phyloP scores from a whole-genome alignment of 345 rosid species.

The Syzygium aqueum region DNA sequence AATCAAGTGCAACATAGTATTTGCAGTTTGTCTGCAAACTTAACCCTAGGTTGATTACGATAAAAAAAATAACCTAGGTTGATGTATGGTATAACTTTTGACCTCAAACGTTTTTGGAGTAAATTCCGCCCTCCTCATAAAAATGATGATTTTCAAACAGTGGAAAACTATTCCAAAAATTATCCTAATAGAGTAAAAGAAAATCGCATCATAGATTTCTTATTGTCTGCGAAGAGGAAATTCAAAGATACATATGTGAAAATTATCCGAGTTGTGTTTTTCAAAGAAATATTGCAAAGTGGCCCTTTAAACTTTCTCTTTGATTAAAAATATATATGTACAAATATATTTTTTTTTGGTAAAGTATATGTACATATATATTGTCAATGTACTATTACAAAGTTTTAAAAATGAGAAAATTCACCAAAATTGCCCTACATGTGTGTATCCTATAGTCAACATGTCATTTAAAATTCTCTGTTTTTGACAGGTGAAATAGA shows the following conservation, averaged over 20 bases:
- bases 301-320: too few relatives aligned
- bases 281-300: too few relatives aligned
- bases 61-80: neutral
- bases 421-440: too few relatives aligned
- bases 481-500: neutral
- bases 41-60: neutral
- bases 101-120: neutral
- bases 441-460: neutral
- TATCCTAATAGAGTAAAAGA: neutral
- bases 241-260: too few relatives aligned
- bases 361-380: too few relatives aligned
- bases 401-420: too few relatives aligned
- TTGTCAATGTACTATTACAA: too few relatives aligned
- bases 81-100: neutral
- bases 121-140: neutral
- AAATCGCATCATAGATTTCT: neutral
- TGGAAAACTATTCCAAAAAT: neutral
- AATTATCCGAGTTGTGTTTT: too few relatives aligned
- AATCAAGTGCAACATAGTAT: neutral
- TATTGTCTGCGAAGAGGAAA: too few relatives aligned
- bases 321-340: too few relatives aligned
- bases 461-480: neutral
- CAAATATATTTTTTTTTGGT: too few relatives aligned
- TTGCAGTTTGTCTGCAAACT: neutral
- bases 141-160: neutral